Conservation (phyloP, 768 basidiomycete species). For the Lentinula boryana region DNA sequence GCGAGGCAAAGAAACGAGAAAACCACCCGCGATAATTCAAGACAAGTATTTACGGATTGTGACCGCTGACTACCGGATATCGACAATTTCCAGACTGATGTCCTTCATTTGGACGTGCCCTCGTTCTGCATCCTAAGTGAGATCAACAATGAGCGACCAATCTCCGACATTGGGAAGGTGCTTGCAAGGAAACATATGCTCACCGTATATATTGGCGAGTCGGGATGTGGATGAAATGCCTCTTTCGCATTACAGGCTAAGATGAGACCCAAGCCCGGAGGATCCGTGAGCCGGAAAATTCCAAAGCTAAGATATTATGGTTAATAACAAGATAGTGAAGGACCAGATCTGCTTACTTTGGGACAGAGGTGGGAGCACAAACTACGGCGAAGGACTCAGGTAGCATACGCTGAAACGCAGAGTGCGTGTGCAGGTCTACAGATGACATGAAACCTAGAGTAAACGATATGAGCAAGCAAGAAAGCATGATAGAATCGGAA, state of each 20-base stretch:
- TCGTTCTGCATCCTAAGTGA: conserved; percentile 69
- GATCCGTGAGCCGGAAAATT: conserved; percentile 86
- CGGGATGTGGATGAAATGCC: conserved; percentile 84
- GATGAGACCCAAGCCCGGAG: conserved; percentile 72
- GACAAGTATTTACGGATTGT: background rate
- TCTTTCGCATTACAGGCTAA: conserved; percentile 62
- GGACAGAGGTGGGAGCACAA: conserved; percentile 75
- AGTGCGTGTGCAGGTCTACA: conserved; percentile 88
- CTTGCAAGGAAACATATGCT: conserved; percentile 19
- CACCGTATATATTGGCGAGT: conserved; percentile 82
- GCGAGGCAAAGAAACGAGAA: background rate
- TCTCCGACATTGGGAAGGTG: background rate
- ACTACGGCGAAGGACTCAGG: conserved; percentile 92
- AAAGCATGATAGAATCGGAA: background rate
- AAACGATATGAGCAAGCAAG: background rate
- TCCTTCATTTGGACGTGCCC: conserved; percentile 81
- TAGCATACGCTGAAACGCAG: conserved; percentile 83
- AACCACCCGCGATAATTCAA: background rate
- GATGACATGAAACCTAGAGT: conserved; percentile 84
- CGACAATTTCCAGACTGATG: conserved; percentile 74
- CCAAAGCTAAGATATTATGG: conserved; percentile 51
- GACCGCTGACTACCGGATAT: conserved; percentile 41
- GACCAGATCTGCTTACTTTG: conserved; percentile 44
- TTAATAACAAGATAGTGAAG: background rate
- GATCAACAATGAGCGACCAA: background rate